Evolutionary conservation across 805 yeast species (phyloP), one percentile per base, ranked within the genome.

Genomic region (Kluyveromyces aestuarii): DNA sequence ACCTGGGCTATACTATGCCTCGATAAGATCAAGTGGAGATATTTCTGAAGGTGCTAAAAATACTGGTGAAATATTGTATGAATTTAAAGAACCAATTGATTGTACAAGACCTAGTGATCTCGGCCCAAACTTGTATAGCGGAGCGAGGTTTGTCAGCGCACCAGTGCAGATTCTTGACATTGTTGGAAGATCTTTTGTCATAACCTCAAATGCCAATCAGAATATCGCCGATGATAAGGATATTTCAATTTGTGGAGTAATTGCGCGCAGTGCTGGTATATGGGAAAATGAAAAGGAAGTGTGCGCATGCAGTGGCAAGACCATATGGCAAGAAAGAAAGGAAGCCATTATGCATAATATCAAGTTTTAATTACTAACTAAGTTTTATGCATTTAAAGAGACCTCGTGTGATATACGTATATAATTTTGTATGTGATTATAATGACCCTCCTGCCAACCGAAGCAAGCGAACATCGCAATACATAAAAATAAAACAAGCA

Each of bases 241-340:
- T 16, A 49, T 67, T 6, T 72, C 72, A 40, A 67, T 86, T 9
- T 82, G 82, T 45, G 98, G 99, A 30, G 96, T 91, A 21, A 80
- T 93, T 61, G 98, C 98, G 1, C 77, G 98, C 60, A 84, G 95
- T 58, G 98, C 99, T 1, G 99, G 99, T 14, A 86, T 81, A 25
- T 93, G 98, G 97, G 96, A 91, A 62, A 93, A 93, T 67, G 87
- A 84, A 56, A 91, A 91, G 68, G 81, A 81, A 51, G 95, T 91
- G 2, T 91, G 99, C 67, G 82, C 91, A 35, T 93, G 98, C 66
- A 82, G 91, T 14, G 99, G 99, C 16, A 88, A 89, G 73, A 87
- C 96, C 0, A 80, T 91, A 25, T 91, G 99, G 98, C 89, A 93
- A 63, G 99, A 91, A 66, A 74, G 97, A 48, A 66, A 72, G 45